Percentiles rank a stretch among this genome's conserved stretches.
These are phyloP conservation scores for Cercospora zeae-maydis DNA, from an alignment of 2,329 filamentous ascomycete genomes.

Conservation along the genomic window DNA sequence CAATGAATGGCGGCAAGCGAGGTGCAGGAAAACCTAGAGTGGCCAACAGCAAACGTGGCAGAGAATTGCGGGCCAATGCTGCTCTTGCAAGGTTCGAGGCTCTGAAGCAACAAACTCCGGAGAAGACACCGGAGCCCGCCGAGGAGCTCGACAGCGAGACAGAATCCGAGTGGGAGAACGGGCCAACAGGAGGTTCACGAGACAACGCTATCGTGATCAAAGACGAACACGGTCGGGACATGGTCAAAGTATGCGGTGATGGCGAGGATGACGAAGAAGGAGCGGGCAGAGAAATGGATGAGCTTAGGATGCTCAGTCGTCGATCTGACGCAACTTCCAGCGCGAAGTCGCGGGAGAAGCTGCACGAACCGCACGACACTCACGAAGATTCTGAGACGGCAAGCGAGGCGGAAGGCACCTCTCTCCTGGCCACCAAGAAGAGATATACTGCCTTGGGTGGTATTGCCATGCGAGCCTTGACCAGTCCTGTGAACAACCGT, in stretches of 20 bases:
- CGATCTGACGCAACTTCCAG: neutral
- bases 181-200: slow-evolving; percentile 55
- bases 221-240: slow-evolving; percentile 57
- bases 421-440: neutral
- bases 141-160: slow-evolving; percentile 50
- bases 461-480: neutral
- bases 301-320: slow-evolving; percentile 54
- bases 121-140: slow-evolving; percentile 35
- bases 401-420: slow-evolving; percentile 24
- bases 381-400: slow-evolving; percentile 31
- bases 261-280: slow-evolving; percentile 56
- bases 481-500: neutral
- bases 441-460: neutral
- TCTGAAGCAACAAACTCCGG: slow-evolving; percentile 34
- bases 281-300: slow-evolving; percentile 60
- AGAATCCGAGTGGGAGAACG: slow-evolving; percentile 35
- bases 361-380: neutral
- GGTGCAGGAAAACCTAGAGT: slow-evolving; percentile 66
- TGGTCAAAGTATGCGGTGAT: slow-evolving; percentile 73
- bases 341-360: neutral
- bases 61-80: slow-evolving; percentile 72
- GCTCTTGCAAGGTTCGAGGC: slow-evolving; percentile 68
- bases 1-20: slow-evolving; percentile 50
- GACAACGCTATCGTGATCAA: slow-evolving; percentile 57
- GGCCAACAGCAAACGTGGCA: slow-evolving; percentile 67